These are phyloP conservation scores for Talaromyces islandicus DNA, from an alignment of 2,329 filamentous ascomycete species.

Conservation along the genomic window DNA sequence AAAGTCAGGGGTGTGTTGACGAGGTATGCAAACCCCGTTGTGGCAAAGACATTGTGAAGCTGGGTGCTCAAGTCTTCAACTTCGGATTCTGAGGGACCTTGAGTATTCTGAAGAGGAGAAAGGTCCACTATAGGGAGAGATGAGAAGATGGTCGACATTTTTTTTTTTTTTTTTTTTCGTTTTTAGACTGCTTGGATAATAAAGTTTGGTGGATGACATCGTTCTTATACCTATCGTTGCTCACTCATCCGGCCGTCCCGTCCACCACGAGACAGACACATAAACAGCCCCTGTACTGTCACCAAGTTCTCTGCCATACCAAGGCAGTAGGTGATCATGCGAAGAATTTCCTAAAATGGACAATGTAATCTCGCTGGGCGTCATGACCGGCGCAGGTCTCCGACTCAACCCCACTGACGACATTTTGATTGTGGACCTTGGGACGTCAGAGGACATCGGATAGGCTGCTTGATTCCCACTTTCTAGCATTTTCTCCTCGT, in stretches of 20 bases:
- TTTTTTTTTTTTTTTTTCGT: background rate
- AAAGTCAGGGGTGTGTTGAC: constrained; percentile 38
- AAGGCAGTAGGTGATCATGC: background rate
- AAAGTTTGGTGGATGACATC: background rate
- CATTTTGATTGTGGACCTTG: background rate
- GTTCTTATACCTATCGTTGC: background rate
- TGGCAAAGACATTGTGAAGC: constrained; percentile 39
- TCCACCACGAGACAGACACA: background rate
- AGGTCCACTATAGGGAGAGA: constrained; percentile 40
- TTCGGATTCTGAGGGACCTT: constrained; percentile 19
- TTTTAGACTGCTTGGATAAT: background rate
- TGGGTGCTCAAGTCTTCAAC: constrained; percentile 27
- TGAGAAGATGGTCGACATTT: constrained; percentile 39
- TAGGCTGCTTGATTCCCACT: background rate
- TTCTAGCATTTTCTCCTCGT: background rate
- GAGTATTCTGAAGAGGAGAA: constrained; percentile 22
- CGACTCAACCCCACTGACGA: background rate
- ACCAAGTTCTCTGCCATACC: background rate
- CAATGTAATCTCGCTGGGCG: background rate
- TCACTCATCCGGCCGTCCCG: background rate
- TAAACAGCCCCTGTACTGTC: background rate
- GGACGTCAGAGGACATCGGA: background rate
- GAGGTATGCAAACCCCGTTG: constrained; percentile 44
- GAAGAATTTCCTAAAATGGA: background rate
- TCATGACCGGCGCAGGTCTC: background rate